Conservation (phyloP, 2,329 filamentous ascomycete species). For the Colletotrichum coccodes region DNA sequence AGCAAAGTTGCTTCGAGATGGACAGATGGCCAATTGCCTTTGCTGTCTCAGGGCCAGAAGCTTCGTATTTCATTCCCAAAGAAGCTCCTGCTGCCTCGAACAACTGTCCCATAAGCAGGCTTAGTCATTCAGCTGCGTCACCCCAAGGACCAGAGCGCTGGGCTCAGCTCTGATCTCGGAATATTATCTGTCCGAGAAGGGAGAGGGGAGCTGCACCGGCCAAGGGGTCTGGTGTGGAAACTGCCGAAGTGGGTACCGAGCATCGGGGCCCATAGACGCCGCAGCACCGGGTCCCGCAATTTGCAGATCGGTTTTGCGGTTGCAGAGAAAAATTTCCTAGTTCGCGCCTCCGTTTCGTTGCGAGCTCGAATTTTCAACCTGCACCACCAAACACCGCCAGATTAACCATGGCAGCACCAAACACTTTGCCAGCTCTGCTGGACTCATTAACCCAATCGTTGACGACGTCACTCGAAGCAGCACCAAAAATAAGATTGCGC, state of each 20-base stretch:
- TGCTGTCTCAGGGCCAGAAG: slow-evolving; percentile 11
- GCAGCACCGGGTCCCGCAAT: slow-evolving; percentile 12
- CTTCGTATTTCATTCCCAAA: slow-evolving; percentile 11
- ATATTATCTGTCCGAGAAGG: neutral
- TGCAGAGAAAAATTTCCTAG: slow-evolving; percentile 25
- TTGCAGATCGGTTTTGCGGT: slow-evolving; percentile 23
- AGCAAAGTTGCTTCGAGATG: slow-evolving; percentile 10
- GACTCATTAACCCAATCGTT: slow-evolving; percentile 68
- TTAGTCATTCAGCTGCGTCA: slow-evolving; percentile 18
- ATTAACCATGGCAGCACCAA: slow-evolving; percentile 56
- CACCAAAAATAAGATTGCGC: slow-evolving; percentile 72
- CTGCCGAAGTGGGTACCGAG: neutral
- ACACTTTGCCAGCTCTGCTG: slow-evolving; percentile 60
- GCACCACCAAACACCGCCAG: neutral
- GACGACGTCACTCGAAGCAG: slow-evolving; percentile 72
- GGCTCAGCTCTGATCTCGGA: slow-evolving; percentile 3
- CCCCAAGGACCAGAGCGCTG: too few relatives aligned
- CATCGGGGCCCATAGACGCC: neutral
- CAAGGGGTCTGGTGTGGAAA: neutral
- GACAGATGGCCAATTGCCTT: slow-evolving; percentile 24
- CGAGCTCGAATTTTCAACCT: neutral
- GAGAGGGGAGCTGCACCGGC: neutral
- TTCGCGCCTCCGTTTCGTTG: neutral
- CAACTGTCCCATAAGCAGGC: slow-evolving; percentile 29
- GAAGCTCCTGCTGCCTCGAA: slow-evolving; percentile 25